Base-by-base conservation (phyloP, 495 filamentous ascomycete species). In the Trichocladium antarcticum region DNA sequence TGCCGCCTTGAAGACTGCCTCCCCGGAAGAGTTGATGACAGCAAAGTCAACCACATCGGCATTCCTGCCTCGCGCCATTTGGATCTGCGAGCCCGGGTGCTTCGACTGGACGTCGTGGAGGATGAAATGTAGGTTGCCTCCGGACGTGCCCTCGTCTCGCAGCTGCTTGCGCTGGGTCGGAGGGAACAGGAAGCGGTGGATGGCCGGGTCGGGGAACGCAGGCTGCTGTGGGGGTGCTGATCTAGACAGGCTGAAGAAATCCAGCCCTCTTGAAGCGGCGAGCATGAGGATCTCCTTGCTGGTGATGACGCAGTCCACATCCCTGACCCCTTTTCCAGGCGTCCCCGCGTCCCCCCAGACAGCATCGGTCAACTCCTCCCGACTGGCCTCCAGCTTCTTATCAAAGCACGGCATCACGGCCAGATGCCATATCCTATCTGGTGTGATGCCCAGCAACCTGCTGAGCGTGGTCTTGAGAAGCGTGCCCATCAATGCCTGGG, bases 371-470 rank as follows among this genome's bases (percentile, higher is more conserved):
- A 98, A 75, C 62, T 98, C 93, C 60, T 85, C 84, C 17, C 92
- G 81, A 46, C 87, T 92, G 7, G 90, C 92, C 66, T 98, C 92
- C 12, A 98, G 78, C 66, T 98, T 98, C 70, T 98, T 98, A 68
- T 98, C 92, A 62, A 98, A 98, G 63, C 92, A 98, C 19, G 92
- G 92, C 93, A 97, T 97, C 29, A 98, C 72, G 5, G 88, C 86
- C 35, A 96, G 63, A 62, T 96, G 86, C 86, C 92, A 98, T 62
- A 97, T 88, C 42, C 80, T 79, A 48, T 84, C 82, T 0, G 88
- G 82, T 1, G 82, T 64, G 6, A 95, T 75, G 10, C 80, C 78
- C 36, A 87, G 71, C 35, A 68, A 73, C 51, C 78, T 79, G 62
- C 81, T 84, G 16, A 98, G 63, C 8, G 83, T 76, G 0, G 87